Evolutionary conservation across 2,329 filamentous ascomycete genomes (phyloP), one percentile per base, ranked within the genome.

Genomic region (Penicillium italicum): DNA sequence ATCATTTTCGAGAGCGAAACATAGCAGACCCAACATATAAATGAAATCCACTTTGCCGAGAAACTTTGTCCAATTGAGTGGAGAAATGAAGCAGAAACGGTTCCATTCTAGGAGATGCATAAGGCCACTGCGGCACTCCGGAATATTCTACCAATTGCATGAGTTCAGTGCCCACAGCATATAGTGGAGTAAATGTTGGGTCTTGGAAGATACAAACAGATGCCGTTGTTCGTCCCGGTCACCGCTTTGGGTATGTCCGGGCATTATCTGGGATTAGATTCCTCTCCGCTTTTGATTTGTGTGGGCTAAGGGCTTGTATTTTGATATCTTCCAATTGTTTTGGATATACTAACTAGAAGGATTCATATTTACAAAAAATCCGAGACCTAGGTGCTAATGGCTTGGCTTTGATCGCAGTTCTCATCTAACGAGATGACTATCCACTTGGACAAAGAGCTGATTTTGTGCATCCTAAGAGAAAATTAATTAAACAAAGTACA

Each of bases 11-110:
- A 50, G 26, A 42, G 26, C 38, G 28, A 42, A 50, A 31, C 28
- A 18, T 42, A 26, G 18, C 5, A 42, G 20, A 43, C 48, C 8
- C 28, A 43, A 33, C 18, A 18, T 18, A 42, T 33, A 12, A 34
- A 42, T 33, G 28, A 50, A 50, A 50, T 5, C 37, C 48, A 50
- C 48, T 50, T 50, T 50, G 43, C 37, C 37, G 16, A 50, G 28
- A 42, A 50, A 40, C 12, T 30, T 40, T 16, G 45, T 48, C 33
- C 45, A 47, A 47, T 20, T 18, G 36, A 22, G 46, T 49, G 46
- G 46, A 40, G 46, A 49, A 49, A 28, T 12, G 24, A 49, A 40
- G 18, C n/a, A 28, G 24, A 38, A 26, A 49, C 46, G 24, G 34
- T 44, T 36, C 41, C 41, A 52, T 31, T 46, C 24, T 30, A 31